Evolutionary conservation across 2,329 filamentous ascomycete genomes (phyloP).

Genomic region (Neonectria coccinea): DNA sequence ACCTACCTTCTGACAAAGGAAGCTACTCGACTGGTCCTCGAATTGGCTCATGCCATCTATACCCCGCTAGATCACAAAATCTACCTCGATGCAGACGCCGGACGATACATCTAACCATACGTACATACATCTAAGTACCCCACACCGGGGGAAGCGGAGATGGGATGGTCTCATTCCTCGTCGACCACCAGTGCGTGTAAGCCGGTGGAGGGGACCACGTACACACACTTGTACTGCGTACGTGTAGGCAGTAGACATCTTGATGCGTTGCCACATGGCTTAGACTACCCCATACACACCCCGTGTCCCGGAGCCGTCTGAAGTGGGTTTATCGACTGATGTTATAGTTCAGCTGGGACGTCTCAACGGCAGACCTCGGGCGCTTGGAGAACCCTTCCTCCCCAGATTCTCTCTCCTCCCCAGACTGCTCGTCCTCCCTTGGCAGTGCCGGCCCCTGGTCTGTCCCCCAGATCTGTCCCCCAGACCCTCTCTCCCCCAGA

Average conservation of each 20-base stretch:
- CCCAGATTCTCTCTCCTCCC: conserved; percentile 23
- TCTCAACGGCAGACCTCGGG: conserved; percentile 14
- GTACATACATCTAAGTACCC: conserved; percentile 16
- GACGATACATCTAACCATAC: not conserved
- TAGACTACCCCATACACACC: conserved; percentile 16
- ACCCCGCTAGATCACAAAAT: conserved; percentile 15
- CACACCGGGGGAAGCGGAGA: conserved; percentile 13
- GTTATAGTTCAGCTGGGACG: conserved; percentile 14
- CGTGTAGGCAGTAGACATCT: conserved; percentile 1
- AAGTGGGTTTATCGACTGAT: conserved; percentile 21
- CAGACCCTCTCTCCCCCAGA: conserved; percentile 14
- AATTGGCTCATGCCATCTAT: not conserved
- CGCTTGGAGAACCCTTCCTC: conserved; percentile 1
- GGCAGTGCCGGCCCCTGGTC: conserved; percentile 1
- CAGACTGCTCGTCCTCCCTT: conserved; percentile 7
- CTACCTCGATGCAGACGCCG: conserved; percentile 9
- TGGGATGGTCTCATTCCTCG: conserved; percentile 21
- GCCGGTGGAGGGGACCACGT: conserved; percentile 9
- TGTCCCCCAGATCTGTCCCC: conserved; percentile 20
- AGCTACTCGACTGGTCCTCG: conserved; percentile 6
- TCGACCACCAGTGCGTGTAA: conserved; percentile 18
- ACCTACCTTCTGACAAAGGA: conserved; percentile 2
- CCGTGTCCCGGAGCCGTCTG: conserved; percentile 21
- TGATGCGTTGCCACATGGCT: conserved; percentile 23
- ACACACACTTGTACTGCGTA: conserved; percentile 1